Evolutionary conservation across 192 early-diverging fungal genomes (phyloP).

Genomic region (Dispira parvispora): DNA sequence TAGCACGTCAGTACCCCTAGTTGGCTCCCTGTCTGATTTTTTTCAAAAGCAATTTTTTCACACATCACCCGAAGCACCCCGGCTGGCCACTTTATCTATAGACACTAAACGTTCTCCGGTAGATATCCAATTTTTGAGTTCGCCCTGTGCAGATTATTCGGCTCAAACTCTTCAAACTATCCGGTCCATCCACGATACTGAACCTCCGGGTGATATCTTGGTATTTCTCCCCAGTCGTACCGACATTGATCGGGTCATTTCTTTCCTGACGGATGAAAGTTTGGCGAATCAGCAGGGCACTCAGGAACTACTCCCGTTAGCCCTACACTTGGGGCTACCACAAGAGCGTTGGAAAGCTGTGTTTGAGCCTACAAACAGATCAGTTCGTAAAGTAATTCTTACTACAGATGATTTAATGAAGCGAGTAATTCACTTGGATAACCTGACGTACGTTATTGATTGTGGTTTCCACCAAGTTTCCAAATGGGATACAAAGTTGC

Average conservation of each 20-base stretch:
- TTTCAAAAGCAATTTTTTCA: not conserved
- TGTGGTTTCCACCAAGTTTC: too few species aligned
- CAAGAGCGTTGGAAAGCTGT: too few species aligned
- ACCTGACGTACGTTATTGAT: too few species aligned
- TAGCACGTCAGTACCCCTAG: not conserved
- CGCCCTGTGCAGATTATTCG: not conserved
- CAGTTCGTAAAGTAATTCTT: too few species aligned
- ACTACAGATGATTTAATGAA: too few species aligned
- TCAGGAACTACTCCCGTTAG: too few species aligned
- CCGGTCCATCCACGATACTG: not conserved
- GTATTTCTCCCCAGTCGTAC: not conserved
- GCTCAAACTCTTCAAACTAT: not conserved
- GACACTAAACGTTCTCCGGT: not conserved
- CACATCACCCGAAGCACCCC: not conserved
- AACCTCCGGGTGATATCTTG: not conserved
- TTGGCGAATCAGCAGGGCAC: too few species aligned
- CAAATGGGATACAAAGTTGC: too few species aligned
- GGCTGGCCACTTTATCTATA: not conserved
- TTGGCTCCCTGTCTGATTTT: not conserved
- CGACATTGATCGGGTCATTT: not conserved
- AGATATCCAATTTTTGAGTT: not conserved
- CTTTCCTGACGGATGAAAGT: too few species aligned
- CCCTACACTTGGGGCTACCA: too few species aligned
- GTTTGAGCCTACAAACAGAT: too few species aligned
- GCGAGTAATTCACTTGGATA: too few species aligned